A percentile compares a stretch with the other conserved stretches of the same genome.
These are phyloP conservation scores for Curvularia eragrostidis DNA, from an alignment of 2,329 filamentous ascomycete genomes.

Conservation along the genomic window DNA sequence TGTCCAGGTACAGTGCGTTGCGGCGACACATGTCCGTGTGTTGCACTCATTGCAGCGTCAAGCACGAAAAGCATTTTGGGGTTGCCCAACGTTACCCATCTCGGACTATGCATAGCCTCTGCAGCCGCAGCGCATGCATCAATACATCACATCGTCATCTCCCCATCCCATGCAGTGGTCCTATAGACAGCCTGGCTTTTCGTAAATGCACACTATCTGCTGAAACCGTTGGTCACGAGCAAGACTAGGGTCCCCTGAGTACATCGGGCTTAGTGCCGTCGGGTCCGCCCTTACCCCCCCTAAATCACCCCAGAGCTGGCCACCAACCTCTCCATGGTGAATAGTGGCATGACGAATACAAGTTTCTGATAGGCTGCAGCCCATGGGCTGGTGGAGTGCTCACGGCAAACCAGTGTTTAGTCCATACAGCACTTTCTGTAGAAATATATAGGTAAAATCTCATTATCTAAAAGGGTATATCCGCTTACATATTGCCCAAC, in stretches of 20 bases:
- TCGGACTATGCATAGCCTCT: not conserved
- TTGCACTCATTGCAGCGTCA: not conserved
- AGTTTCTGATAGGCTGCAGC: not conserved
- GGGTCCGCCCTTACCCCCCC: not conserved
- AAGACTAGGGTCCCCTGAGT: constrained; percentile 7
- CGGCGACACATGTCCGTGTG: not conserved
- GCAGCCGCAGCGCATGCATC: not conserved
- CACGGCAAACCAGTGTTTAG: not conserved
- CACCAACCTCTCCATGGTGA: no score
- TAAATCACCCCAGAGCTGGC: not conserved
- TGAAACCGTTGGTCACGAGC: constrained; percentile 10
- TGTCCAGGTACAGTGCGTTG: not conserved
- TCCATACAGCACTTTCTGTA: not conserved
- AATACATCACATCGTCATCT: constrained; percentile 2
- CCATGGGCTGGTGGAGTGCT: not conserved
- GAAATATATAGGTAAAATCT: not conserved
- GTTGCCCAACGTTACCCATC: not conserved
- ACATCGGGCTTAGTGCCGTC: not conserved
- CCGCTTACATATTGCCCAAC: constrained; percentile 16
- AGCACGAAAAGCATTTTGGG: not conserved
- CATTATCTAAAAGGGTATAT: constrained; percentile 22
- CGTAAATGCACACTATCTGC: not conserved
- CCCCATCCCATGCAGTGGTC: not conserved
- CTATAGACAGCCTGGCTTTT: not conserved
- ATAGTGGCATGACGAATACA: no score